These are phyloP conservation scores for Arthroderma sp. DNA, from an alignment of 2,329 filamentous ascomycete genomes.

Conservation along the genomic window DNA sequence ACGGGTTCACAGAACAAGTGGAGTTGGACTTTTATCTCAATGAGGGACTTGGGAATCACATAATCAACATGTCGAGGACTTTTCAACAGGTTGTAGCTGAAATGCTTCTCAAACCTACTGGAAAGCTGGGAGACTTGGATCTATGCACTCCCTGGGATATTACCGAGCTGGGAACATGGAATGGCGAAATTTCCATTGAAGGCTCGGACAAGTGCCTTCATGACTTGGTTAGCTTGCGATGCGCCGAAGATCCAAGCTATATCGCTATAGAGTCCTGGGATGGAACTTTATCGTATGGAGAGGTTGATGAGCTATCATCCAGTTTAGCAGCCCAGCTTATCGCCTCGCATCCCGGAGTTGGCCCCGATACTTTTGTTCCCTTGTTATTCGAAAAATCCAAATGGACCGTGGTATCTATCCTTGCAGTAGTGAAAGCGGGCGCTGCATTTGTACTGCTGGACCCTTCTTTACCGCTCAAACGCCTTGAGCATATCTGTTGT, in stretches of 20 bases:
- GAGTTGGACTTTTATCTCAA: neutral
- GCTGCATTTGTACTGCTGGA: slow-evolving; percentile 22
- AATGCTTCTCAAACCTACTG: slow-evolving; percentile 2
- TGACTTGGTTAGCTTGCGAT: neutral
- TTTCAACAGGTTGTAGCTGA: slow-evolving; percentile 3
- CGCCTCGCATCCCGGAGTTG: slow-evolving; percentile 17
- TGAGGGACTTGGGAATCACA: neutral
- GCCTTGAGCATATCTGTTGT: slow-evolving; percentile 19
- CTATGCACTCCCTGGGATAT: neutral
- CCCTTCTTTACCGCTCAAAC: slow-evolving; percentile 20
- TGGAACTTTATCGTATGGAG: slow-evolving; percentile 12
- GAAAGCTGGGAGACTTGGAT: neutral
- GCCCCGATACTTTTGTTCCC: slow-evolving; percentile 17
- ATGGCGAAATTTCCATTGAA: neutral
- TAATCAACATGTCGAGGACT: neutral
- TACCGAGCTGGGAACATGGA: neutral
- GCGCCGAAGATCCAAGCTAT: neutral
- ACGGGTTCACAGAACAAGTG: neutral
- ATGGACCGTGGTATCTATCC: slow-evolving; percentile 21
- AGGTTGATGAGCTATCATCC: slow-evolving; percentile 16
- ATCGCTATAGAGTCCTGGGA: slow-evolving; percentile 17
- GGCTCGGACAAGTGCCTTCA: neutral
- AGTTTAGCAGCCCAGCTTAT: slow-evolving; percentile 13
- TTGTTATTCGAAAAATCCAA: slow-evolving; percentile 23
- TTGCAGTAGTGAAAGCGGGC: slow-evolving; percentile 21